phyloP scores from a whole-genome alignment of 352 stramenopile species.

The Globisporangium mamillatum region DNA sequence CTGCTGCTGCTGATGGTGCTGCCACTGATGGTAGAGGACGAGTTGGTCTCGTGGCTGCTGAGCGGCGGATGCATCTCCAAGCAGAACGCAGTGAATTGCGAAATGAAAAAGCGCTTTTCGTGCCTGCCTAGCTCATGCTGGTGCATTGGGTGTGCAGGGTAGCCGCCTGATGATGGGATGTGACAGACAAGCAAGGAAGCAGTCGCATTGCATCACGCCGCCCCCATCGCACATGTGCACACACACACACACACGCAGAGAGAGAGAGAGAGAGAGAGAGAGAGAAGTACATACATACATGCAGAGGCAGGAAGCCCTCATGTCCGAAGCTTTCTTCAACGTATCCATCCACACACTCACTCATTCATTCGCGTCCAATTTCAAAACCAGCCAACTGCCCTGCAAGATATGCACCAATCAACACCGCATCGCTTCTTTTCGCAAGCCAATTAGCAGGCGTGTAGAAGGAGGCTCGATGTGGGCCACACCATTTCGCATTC shows the following conservation, averaged over 20 bases:
- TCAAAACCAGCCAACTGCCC: background rate
- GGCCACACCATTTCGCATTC: background rate
- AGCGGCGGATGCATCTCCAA: slow-evolving; percentile 12
- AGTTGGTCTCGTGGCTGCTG: slow-evolving; percentile 15
- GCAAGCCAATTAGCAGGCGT: background rate
- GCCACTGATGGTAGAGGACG: slow-evolving; percentile 11
- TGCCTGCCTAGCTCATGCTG: background rate
- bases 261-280: too few relatives aligned
- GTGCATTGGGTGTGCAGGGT: background rate
- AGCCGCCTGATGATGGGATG: background rate
- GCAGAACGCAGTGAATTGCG: slow-evolving; percentile 14
- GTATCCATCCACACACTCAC: background rate
- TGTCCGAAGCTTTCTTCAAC: slow-evolving; percentile 7
- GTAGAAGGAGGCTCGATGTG: background rate
- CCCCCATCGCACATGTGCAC: background rate
- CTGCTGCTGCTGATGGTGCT: background rate
- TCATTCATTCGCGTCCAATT: background rate
- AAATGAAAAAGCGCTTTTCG: slow-evolving; percentile 7
- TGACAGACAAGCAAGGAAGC: background rate
- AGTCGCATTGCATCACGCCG: slow-evolving; percentile 2
- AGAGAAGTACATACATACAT: background rate
- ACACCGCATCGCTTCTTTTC: background rate
- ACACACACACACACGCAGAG: background rate
- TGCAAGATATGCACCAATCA: slow-evolving; percentile 13
- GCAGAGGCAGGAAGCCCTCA: background rate